These are phyloP conservation scores for Calonectria honghensis DNA, from an alignment of 2,329 filamentous ascomycete species.

Conservation along the genomic window DNA sequence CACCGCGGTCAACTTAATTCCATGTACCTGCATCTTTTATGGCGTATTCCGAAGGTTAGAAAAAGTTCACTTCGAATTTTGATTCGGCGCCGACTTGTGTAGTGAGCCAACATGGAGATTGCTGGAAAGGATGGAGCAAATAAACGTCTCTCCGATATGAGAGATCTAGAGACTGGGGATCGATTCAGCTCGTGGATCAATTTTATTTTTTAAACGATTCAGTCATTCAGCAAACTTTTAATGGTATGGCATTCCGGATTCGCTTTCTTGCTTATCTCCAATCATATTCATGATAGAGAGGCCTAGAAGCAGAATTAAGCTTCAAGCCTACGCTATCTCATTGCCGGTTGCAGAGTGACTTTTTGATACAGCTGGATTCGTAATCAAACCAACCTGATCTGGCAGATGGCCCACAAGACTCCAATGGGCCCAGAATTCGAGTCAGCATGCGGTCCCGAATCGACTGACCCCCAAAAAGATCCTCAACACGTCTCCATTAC, in stretches of 20 bases:
- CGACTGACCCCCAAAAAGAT: background rate
- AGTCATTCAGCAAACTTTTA: background rate
- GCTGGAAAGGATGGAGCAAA: no score
- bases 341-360: background rate
- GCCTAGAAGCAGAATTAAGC: background rate
- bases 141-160: background rate
- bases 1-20: background rate
- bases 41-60: no score
- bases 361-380: background rate
- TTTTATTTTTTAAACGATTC: background rate
- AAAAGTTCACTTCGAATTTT: background rate
- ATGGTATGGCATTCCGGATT: background rate
- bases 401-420: background rate
- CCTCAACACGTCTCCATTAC: background rate
- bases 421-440: background rate
- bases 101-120: background rate
- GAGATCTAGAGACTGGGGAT: background rate
- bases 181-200: background rate
- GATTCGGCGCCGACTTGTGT: background rate
- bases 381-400: background rate
- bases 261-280: background rate
- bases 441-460: background rate
- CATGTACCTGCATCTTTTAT: background rate
- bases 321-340: background rate
- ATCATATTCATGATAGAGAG: background rate